Evolutionary conservation across 306 rosid species (phyloP), one percentile per base, ranked within the genome.

Genomic region (Hippophae tibetana): DNA sequence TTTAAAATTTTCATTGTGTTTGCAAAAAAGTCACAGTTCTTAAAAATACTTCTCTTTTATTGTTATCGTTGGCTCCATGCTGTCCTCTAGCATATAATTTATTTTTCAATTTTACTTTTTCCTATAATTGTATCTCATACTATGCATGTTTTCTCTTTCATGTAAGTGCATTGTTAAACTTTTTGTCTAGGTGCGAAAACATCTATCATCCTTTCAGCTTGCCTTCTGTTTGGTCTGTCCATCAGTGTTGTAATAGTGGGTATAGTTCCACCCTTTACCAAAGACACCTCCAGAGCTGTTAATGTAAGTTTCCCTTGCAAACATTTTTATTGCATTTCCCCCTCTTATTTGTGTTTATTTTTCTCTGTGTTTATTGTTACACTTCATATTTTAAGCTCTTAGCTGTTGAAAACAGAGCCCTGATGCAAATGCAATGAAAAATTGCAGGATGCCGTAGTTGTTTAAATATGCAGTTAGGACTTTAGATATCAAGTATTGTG

Each of bases 211-310:
- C 65, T 85, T 58, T 77, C 84, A 72, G 67, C 86, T 47, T 64
- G 94, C 70, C 13, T 68, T 58, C 60, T 92, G 68, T 80, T 92
- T 73, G 68, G 80, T 69, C 47, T 82, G 61, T 88, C 96, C 44
- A 67, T 88, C 49, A 63, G 76, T 43, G 49, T 62, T 49, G 86
- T 86, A 43, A 51, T 41, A 7, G 80, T 74, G 13, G 96, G 95
- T 55, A 61, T 77, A 2, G 69, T 82, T 63, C 96, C 90, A 38
- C 86, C 96, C 54, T 92, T 83, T 82, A 81, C 93, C 10, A 69
- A 80, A 57, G 88, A 76, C 79, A 82, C 79, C 48, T 81, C 93
- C 55, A 78, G 96, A 83, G 80, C 96, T 69, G 88, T 88, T 57
- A 85, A 92, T 60, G 96, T 92, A 78, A 74, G 82, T 76, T 57